phyloP scores from a whole-genome alignment of 768 basidiomycete species.

The Gymnopilus dilepis region DNA sequence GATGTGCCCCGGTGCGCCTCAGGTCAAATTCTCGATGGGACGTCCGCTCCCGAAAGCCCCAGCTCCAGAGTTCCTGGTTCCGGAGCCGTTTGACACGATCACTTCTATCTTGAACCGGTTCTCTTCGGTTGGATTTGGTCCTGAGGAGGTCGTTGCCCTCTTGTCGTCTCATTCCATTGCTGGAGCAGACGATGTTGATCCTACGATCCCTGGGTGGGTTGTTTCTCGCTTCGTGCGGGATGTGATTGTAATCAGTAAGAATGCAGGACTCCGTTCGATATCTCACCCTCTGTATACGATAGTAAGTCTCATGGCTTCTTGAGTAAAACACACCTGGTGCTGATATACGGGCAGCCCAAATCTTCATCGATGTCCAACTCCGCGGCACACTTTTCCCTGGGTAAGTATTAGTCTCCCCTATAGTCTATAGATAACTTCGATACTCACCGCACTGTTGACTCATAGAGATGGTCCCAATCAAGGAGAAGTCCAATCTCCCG shows the following conservation, averaged over 20 bases:
- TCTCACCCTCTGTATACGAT: constrained; percentile 47
- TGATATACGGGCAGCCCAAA: constrained; percentile 1
- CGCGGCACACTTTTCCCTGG: constrained; percentile 7
- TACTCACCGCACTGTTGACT: no score
- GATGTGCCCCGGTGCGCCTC: constrained; percentile 50
- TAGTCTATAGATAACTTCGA: no score
- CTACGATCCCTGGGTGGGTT: constrained; percentile 22
- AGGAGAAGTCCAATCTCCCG: not conserved
- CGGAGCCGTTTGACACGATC: constrained; percentile 29
- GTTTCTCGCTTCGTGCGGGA: no score
- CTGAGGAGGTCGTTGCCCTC: constrained; percentile 41
- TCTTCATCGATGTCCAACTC: constrained; percentile 15
- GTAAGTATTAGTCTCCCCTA: not conserved
- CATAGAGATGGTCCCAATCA: not conserved
- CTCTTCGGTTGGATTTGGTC: constrained; percentile 38
- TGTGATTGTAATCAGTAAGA: no score
- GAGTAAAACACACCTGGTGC: not conserved
- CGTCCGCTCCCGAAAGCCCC: constrained; percentile 36
- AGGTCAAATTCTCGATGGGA: constrained; percentile 44
- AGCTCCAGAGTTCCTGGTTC: constrained; percentile 26
- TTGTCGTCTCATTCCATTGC: constrained; percentile 32
- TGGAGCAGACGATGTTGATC: constrained; percentile 38
- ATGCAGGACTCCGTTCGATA: constrained; percentile 38
- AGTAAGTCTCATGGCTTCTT: constrained; percentile 7
- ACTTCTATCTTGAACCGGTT: constrained; percentile 37